Conservation (phyloP, 306 rosid genomes). For the Luffa aegyptiaca region DNA sequence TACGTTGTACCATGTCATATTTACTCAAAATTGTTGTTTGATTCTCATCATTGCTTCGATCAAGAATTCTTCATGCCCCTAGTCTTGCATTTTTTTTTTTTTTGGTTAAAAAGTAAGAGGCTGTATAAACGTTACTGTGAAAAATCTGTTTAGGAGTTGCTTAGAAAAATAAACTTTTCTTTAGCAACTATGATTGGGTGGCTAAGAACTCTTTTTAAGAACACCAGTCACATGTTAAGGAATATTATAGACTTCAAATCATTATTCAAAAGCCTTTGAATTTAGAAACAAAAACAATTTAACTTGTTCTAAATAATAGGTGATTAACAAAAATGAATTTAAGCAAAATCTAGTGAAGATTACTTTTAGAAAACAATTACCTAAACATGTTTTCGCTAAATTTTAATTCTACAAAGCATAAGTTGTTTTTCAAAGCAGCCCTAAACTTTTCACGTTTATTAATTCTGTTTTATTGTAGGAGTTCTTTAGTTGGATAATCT, state of each 20-base stretch:
- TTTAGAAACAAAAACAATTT: not conserved
- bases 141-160: not conserved
- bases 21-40: not conserved
- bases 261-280: not conserved
- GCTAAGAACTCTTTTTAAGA: not conserved
- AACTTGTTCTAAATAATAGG: not conserved
- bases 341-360: not conserved
- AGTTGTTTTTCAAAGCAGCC: not conserved
- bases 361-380: not conserved
- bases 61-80: not conserved
- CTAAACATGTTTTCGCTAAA: not conserved
- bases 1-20: slow-evolving; percentile 14
- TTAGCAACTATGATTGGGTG: not conserved
- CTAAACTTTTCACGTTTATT: not conserved
- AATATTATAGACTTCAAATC: not conserved
- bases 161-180: not conserved
- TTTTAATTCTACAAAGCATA: not conserved
- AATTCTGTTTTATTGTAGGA: not conserved
- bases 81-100: not conserved
- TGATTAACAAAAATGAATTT: not conserved
- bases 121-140: not conserved
- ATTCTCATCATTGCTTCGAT: not conserved
- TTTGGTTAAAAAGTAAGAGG: not conserved
- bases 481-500: not conserved
- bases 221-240: not conserved